These are phyloP conservation scores for Talaromyces stipitatus DNA, from an alignment of 495 filamentous ascomycete genomes.

Conservation along the genomic window DNA sequence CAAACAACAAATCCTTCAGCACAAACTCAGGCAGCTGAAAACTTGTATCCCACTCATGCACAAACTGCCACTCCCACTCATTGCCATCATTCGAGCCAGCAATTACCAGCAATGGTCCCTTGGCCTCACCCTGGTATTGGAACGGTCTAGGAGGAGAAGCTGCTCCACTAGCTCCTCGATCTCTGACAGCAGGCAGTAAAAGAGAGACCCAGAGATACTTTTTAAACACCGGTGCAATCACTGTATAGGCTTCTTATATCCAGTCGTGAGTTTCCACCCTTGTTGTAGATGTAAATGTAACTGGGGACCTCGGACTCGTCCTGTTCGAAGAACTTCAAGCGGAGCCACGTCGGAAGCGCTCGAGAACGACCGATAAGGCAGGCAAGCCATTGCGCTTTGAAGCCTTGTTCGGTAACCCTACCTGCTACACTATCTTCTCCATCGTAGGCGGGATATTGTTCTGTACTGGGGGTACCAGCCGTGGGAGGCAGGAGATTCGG, in stretches of 20 bases:
- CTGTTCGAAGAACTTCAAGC: neutral
- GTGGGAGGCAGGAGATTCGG: conserved; percentile 7
- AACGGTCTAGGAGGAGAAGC: neutral
- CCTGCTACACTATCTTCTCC: conserved; percentile 5
- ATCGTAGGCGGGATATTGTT: conserved; percentile 13
- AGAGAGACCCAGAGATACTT: conserved; percentile 7
- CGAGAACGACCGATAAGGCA: conserved; percentile 1
- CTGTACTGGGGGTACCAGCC: neutral
- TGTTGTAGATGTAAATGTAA: neutral
- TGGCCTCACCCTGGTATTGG: neutral
- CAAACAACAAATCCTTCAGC: conserved; percentile 4
- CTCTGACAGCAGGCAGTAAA: neutral
- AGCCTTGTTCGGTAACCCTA: conserved; percentile 4
- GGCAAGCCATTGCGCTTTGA: conserved; percentile 6
- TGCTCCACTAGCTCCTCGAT: neutral
- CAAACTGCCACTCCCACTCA: conserved; percentile 10
- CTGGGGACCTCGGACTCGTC: neutral
- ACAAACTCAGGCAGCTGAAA: conserved; percentile 7
- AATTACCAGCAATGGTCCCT: conserved; percentile 7
- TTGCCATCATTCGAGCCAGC: conserved; percentile 1
- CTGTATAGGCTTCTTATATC: neutral
- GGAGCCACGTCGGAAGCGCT: neutral
- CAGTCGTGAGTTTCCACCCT: neutral
- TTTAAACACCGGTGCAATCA: conserved; percentile 5
- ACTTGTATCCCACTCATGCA: conserved; percentile 13